Evolutionary conservation across 345 rosid species (phyloP).

Genomic region (Camelina sativa): DNA sequence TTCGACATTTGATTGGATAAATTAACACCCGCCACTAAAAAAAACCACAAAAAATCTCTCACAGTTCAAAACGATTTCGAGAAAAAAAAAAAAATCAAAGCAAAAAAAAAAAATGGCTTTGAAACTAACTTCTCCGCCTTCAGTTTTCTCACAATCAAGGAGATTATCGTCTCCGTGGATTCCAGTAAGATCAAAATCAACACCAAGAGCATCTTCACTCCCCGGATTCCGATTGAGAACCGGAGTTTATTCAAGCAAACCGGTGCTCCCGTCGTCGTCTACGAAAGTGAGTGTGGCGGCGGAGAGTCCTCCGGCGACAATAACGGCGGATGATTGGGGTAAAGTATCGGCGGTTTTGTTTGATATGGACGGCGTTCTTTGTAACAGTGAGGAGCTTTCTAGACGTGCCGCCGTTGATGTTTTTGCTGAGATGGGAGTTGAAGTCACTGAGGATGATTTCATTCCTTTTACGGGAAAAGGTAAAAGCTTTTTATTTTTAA

Average conservation of each 20-base stretch:
- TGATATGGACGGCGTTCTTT: conserved; percentile 95
- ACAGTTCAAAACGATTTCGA: conserved; percentile 19
- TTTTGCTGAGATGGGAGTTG: conserved; percentile 86
- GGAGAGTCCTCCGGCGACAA: conserved; percentile 37
- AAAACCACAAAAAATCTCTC: neutral
- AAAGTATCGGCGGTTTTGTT: conserved; percentile 89
- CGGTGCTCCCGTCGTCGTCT: conserved; percentile 6
- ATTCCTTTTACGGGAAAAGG: conserved; percentile 94
- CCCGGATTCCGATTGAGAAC: neutral
- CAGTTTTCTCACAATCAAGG: conserved; percentile 34
- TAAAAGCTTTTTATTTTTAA: conserved; percentile 21
- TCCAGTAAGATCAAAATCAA: conserved; percentile 17
- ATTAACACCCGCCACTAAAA: conserved; percentile 43
- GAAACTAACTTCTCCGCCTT: conserved; percentile 39
- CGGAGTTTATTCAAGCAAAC: conserved; percentile 12
- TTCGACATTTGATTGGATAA: conserved; percentile 14
- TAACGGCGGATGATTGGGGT: conserved; percentile 52
- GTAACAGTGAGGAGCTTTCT: conserved; percentile 88
- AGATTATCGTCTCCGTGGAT: conserved; percentile 23
- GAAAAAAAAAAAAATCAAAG: neutral
- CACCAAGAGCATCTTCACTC: neutral
- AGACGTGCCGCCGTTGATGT: conserved; percentile 88
- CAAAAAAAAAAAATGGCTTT: conserved; percentile 30
- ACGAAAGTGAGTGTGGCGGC: conserved; percentile 33
- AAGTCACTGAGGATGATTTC: conserved; percentile 81